Evolutionary conservation across 1,284 basidiomycete species (phyloP).

Genomic region (Inonotus obliquus): DNA sequence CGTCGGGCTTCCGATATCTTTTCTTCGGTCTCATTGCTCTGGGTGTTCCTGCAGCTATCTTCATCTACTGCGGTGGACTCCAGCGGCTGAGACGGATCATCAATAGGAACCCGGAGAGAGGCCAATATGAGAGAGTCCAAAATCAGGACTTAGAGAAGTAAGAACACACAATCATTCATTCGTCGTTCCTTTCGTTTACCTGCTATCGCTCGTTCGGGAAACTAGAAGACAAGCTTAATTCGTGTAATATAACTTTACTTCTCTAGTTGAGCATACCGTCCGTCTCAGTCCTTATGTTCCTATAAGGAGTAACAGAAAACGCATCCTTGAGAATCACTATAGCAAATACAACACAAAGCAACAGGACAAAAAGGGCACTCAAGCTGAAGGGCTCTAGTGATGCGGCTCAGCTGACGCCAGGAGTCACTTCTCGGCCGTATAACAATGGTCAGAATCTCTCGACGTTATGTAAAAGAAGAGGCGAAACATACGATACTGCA

Average conservation of each 20-base stretch:
- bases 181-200: background rate
- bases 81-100: slow-evolving; percentile 41
- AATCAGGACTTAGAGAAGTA: slow-evolving; percentile 51
- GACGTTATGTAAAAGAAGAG: too few relatives aligned
- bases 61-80: slow-evolving; percentile 53
- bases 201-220: background rate
- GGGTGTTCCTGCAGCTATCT: slow-evolving; percentile 44
- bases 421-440: slow-evolving; percentile 9
- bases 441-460: background rate
- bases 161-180: background rate
- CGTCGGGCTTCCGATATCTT: slow-evolving; percentile 36
- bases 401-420: slow-evolving; percentile 9
- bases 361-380: background rate
- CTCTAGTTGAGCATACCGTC: background rate
- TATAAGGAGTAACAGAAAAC: background rate
- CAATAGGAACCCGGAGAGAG: slow-evolving; percentile 30
- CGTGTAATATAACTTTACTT: background rate
- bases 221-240: background rate
- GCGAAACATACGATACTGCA: too few relatives aligned
- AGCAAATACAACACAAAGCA: background rate
- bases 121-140: slow-evolving; percentile 42
- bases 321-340: background rate
- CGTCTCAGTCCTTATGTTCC: background rate
- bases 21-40: slow-evolving; percentile 44
- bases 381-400: background rate